Conservation (phyloP, 257 asterid species). For the Jacaranda mimosifolia region DNA sequence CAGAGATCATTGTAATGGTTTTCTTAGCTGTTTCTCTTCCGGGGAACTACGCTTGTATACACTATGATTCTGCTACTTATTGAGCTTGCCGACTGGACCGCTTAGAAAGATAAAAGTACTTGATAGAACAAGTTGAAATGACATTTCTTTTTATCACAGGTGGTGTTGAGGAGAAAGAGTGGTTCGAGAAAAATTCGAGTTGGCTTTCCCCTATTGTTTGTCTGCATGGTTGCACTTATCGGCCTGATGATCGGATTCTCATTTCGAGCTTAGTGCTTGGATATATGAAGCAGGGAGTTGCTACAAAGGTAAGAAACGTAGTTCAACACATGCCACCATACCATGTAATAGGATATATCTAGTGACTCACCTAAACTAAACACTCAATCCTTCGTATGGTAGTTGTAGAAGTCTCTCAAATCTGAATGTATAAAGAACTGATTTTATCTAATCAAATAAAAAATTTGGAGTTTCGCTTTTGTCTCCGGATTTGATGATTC, state of each 20-base stretch:
- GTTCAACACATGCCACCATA: not conserved
- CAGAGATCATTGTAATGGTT: not conserved
- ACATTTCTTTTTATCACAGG: slow-evolving; percentile 48
- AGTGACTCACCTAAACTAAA: slow-evolving; percentile 26
- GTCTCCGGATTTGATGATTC: too few relatives aligned
- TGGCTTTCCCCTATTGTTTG: slow-evolving; percentile 78
- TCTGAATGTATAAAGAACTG: slow-evolving; percentile 42
- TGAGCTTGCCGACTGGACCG: too few relatives aligned
- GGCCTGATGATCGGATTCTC: slow-evolving; percentile 59
- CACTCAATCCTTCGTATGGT: slow-evolving; percentile 29
- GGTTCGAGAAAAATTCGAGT: slow-evolving; percentile 51
- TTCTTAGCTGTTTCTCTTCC: not conserved
- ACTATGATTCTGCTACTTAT: not conserved
- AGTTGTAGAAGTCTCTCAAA: slow-evolving; percentile 26
- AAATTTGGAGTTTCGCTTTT: not conserved
- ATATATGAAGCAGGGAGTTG: not conserved
- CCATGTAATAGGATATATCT: slow-evolving; percentile 24
- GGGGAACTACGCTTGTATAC: not conserved
- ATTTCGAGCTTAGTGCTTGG: slow-evolving; percentile 35
- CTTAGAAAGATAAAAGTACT: too few relatives aligned
- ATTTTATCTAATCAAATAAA: slow-evolving; percentile 35
- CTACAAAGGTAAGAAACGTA: slow-evolving; percentile 23
- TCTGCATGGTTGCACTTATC: slow-evolving; percentile 73
- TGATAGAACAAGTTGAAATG: too few relatives aligned
- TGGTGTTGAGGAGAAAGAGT: slow-evolving; percentile 44